Evolutionary conservation across 1,139 yeast species (phyloP).

Genomic region (Suhomyces taliae): DNA sequence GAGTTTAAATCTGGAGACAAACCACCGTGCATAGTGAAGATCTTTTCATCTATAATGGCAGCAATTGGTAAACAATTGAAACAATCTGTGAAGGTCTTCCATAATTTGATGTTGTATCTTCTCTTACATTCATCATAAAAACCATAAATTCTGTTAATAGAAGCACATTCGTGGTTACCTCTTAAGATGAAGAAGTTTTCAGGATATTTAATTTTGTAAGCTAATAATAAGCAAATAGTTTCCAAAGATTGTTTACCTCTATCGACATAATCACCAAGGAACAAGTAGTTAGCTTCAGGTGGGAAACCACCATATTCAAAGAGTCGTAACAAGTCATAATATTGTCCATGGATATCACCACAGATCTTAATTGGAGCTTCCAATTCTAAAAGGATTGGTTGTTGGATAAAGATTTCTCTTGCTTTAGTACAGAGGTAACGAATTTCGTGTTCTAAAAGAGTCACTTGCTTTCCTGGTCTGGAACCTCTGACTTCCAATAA

Average conservation of each 20-base stretch:
- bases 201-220: constrained; percentile 95
- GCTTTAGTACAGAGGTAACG: constrained; percentile 96
- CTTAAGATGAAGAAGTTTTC: constrained; percentile 93
- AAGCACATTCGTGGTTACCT: constrained; percentile 98
- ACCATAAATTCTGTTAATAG: constrained; percentile 94
- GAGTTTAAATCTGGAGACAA: constrained; percentile 93
- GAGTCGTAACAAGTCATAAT: constrained; percentile 89
- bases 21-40: constrained; percentile 99
- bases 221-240: constrained; percentile 87
- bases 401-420: constrained; percentile 95
- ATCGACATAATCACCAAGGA: constrained; percentile 96
- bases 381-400: constrained; percentile 89
- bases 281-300: constrained; percentile 95
- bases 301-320: constrained; percentile 99
- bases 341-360: constrained; percentile 98
- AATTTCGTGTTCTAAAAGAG: constrained; percentile 89
- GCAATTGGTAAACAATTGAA: constrained; percentile 98
- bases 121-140: constrained; percentile 97
- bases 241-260: constrained; percentile 97
- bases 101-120: constrained; percentile 92
- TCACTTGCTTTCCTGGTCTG: constrained; percentile 96
- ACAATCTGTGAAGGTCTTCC: constrained; percentile 98
- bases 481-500: constrained; percentile 96
- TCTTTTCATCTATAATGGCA: constrained; percentile 95
- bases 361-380: constrained; percentile 96